These are phyloP conservation scores for Colletotrichum cuscutae DNA, from an alignment of 2,329 filamentous ascomycete species.

Conservation along the genomic window DNA sequence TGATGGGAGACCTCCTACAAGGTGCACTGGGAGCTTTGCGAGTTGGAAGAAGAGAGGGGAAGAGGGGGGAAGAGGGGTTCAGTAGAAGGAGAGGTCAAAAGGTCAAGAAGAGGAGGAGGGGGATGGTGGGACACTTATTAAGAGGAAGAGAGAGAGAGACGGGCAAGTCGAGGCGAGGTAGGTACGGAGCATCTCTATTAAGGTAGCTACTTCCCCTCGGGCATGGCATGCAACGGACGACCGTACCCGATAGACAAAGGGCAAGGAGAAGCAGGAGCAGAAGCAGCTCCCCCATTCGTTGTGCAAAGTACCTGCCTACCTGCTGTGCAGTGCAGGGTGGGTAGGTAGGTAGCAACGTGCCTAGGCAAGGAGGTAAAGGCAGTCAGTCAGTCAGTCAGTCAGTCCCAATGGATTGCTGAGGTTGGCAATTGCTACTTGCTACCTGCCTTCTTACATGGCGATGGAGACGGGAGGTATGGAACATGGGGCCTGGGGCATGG, in stretches of 20 bases:
- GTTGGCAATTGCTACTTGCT: neutral
- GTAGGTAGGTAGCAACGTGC: no score
- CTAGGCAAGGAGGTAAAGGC: neutral
- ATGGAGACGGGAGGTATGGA: neutral
- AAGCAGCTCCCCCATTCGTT: neutral
- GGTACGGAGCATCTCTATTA: neutral
- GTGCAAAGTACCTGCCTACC: neutral
- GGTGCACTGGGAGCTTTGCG: constrained; percentile 6
- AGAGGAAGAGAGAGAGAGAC: constrained; percentile 12
- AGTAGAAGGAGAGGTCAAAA: constrained; percentile 6
- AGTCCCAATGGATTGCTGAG: neutral
- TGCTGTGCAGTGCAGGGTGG: neutral
- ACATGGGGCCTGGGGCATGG: neutral
- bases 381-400: neutral
- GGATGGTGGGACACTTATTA: constrained; percentile 14
- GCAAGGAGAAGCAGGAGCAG: neutral
- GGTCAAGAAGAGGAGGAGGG: neutral
- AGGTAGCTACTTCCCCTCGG: neutral
- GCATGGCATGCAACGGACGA: constrained; percentile 20
- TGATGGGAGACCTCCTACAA: neutral
- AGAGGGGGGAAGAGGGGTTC: constrained; percentile 9
- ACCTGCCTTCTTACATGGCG: neutral
- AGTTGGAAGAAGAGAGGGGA: neutral
- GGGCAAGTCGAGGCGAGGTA: neutral
- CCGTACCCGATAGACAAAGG: neutral